Conservation (phyloP, 805 yeast species). For the Yamadazyma phyllophila region DNA sequence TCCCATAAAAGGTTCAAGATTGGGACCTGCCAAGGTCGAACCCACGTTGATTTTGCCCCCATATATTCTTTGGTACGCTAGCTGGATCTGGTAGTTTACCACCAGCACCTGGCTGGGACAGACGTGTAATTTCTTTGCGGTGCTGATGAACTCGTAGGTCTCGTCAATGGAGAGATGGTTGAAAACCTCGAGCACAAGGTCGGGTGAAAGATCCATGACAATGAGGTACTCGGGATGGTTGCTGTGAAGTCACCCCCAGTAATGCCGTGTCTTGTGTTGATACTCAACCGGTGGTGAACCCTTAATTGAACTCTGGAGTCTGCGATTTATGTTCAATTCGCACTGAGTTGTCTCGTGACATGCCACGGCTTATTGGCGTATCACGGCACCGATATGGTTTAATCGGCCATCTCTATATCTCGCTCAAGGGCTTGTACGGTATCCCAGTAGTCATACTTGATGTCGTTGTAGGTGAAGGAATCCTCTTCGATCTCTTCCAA, state of each 20-base stretch:
- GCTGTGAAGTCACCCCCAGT: no score
- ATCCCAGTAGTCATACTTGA: conserved; percentile 39
- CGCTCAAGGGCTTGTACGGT: conserved; percentile 19
- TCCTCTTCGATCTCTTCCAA: conserved; percentile 13
- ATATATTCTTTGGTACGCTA: conserved; percentile 20
- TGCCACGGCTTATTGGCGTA: no score
- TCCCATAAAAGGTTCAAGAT: neutral
- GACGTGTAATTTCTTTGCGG: neutral
- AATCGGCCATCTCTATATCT: conserved; percentile 26
- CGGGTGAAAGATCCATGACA: conserved; percentile 5
- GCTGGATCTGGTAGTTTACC: neutral
- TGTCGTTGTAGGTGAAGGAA: conserved; percentile 16
- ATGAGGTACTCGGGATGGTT: no score
- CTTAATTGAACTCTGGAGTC: no score
- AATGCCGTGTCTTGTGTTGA: no score
- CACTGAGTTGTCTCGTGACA: no score
- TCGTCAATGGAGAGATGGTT: conserved; percentile 9
- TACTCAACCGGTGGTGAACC: no score
- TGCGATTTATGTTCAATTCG: no score
- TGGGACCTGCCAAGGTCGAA: conserved; percentile 8
- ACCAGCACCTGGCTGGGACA: neutral
- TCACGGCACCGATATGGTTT: no score
- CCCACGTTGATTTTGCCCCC: conserved; percentile 17
- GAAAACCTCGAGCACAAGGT: conserved; percentile 8
- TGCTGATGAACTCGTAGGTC: conserved; percentile 8